phyloP scores from a whole-genome alignment of 768 basidiomycete species.

The Gymnopilus junonius region DNA sequence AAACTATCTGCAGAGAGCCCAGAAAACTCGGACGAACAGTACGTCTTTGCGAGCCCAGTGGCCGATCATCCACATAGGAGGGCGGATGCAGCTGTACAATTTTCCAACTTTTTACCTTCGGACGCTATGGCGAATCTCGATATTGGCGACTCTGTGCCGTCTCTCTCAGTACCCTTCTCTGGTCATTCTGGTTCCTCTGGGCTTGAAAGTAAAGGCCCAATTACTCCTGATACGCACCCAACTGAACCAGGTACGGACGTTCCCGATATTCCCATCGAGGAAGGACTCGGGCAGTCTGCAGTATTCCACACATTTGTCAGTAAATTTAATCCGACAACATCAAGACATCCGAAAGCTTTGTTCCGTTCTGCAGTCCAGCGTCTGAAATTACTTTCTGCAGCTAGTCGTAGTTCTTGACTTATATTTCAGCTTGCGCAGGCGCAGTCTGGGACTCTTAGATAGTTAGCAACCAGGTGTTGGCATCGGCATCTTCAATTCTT shows the following conservation, averaged over 20 bases:
- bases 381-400: slow-evolving; percentile 36
- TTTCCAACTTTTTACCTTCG: background rate
- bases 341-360: slow-evolving; percentile 32
- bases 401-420: slow-evolving; percentile 23
- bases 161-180: slow-evolving; percentile 22
- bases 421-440: slow-evolving; percentile 8
- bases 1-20: background rate
- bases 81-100: background rate
- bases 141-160: slow-evolving; percentile 17
- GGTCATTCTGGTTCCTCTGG: slow-evolving; percentile 30
- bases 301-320: slow-evolving; percentile 12
- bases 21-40: slow-evolving; percentile 36
- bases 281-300: slow-evolving; percentile 35
- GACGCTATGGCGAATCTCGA: slow-evolving; percentile 20
- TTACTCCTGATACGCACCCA: slow-evolving; percentile 50
- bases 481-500: too few species aligned
- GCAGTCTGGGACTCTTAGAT: background rate
- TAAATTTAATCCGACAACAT: slow-evolving; percentile 20
- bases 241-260: slow-evolving; percentile 45
- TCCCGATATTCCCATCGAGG: slow-evolving; percentile 45
- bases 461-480: background rate
- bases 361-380: slow-evolving; percentile 44
- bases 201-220: slow-evolving; percentile 48
- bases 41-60: slow-evolving; percentile 39
- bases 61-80: slow-evolving; percentile 28